Evolutionary conservation across 2,329 filamentous ascomycete genomes (phyloP), one percentile per base, ranked within the genome.

Genomic region (Epichloe elymi): DNA sequence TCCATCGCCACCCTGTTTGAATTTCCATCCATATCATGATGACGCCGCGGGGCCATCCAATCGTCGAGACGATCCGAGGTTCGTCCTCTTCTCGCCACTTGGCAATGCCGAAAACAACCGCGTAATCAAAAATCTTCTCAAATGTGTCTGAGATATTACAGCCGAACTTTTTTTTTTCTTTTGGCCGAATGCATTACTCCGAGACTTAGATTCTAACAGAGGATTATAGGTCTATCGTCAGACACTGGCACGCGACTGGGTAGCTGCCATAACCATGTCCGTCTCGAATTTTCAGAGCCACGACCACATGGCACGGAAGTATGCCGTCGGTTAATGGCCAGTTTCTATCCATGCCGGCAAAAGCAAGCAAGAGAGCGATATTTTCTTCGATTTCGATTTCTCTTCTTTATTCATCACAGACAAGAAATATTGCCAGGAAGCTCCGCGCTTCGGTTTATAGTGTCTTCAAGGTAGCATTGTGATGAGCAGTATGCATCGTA

Each of bases 71-170:
- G 53, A 50, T 51, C 52, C 50, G 51, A 55, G 17, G 10, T 30
- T 46, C 17, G n/a, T 51, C 14, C 5, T 23, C 5, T 26, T 17
- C 45, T 51, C 53, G 56, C 62, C 49, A 45, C 61, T 59, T 54
- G 61, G 59, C 57, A 54, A 67, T 82, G 79, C 68, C 75, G 80
- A 78, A 66, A 77, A 77, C 68, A 74, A 79, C 80, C 81, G 80
- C 78, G 71, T 71, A 70, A 72, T 66, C 56, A 50, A 64, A 67
- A 70, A 82, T 83, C 80, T 83, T 83, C 80, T 83, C 80, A 78
- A 75, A 63, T 55, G 62, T 71, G 65, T 80, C 76, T 80, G 78
- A 80, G 64, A 59, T 51, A 41, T 26, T 2, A 33, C 4, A 30
- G 30, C 10, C 8, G 3, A 14, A 20, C 8, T 35, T 36, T 37